These are phyloP conservation scores for Salvia miltiorrhiza DNA, from an alignment of 257 asterid genomes.

Conservation along the genomic window DNA sequence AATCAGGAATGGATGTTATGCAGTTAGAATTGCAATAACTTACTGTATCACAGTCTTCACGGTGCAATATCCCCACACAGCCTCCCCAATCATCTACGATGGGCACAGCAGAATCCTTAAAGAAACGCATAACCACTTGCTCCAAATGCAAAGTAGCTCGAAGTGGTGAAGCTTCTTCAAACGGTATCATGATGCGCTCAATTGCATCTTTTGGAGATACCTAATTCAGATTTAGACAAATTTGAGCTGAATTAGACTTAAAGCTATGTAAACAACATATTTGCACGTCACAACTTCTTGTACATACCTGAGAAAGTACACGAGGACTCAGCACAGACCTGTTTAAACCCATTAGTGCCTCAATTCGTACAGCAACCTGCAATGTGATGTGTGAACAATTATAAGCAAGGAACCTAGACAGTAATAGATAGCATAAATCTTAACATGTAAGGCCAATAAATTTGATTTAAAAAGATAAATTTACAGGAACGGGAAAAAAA, in stretches of 20 bases:
- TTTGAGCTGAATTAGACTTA: slow-evolving; percentile 10
- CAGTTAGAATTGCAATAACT: slow-evolving; percentile 6
- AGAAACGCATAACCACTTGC: slow-evolving; percentile 59
- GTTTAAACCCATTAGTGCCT: slow-evolving; percentile 57
- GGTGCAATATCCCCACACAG: slow-evolving; percentile 68
- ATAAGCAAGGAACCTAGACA: slow-evolving; percentile 2
- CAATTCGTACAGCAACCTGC: slow-evolving; percentile 71
- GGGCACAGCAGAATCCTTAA: slow-evolving; percentile 50
- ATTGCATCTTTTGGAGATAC: slow-evolving; percentile 47
- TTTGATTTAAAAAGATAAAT: neutral
- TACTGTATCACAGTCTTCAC: slow-evolving; percentile 65
- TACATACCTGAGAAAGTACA: slow-evolving; percentile 51
- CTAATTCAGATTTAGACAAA: slow-evolving; percentile 30
- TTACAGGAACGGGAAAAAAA: neutral
- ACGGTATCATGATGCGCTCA: slow-evolving; percentile 58
- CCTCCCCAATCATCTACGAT: slow-evolving; percentile 67
- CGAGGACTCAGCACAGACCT: slow-evolving; percentile 54
- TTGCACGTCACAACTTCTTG: neutral
- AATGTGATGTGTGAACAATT: slow-evolving; percentile 17
- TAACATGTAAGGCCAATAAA: neutral
- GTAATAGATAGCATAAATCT: slow-evolving; percentile 6
- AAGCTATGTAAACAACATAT: neutral
- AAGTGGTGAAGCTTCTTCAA: slow-evolving; percentile 54
- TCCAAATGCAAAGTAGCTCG: slow-evolving; percentile 43
- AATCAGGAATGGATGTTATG: neutral